phyloP scores from a whole-genome alignment of 805 yeast genomes.

The Wickerhamomyces chambardii region DNA sequence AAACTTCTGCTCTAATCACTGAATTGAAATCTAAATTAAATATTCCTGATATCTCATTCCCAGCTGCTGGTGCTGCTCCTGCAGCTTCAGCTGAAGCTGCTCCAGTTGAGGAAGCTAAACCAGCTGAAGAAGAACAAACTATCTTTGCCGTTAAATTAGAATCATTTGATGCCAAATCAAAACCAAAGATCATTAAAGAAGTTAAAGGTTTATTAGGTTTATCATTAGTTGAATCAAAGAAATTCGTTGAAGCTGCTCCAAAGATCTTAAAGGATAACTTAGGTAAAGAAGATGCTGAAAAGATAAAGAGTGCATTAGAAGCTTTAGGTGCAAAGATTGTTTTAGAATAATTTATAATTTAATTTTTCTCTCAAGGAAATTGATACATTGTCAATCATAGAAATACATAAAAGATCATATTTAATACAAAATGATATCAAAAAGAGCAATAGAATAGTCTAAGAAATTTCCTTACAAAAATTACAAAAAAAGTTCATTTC shows the following conservation, averaged over 20 bases:
- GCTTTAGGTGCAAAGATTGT: constrained; percentile 90
- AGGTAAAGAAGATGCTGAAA: constrained; percentile 96
- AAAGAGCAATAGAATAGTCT: no score
- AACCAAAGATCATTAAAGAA: constrained; percentile 97
- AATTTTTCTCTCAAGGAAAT: no score
- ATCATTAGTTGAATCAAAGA: constrained; percentile 93
- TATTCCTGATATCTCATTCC: constrained; percentile 89
- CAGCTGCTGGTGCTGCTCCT: constrained; percentile 56
- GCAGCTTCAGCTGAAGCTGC: constrained; percentile 61
- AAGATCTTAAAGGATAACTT: constrained; percentile 92
- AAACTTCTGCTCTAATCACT: constrained; percentile 79
- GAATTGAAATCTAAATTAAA: constrained; percentile 78
- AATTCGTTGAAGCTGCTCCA: constrained; percentile 97
- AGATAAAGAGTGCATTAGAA: constrained; percentile 88
- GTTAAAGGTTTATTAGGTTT: constrained; percentile 87
- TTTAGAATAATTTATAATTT: constrained; percentile 50
- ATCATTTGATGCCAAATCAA: constrained; percentile 87
- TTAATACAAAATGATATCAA: no score
- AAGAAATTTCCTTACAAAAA: no score
- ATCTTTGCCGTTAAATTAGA: constrained; percentile 89
- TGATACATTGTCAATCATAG: no score
- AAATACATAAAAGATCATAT: no score
- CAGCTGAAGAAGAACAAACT: constrained; percentile 83
- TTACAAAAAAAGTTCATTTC: no score
- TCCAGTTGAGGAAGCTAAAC: constrained; percentile 70